Evolutionary conservation across 2,329 filamentous ascomycete species (phyloP), one percentile per base, ranked within the genome.

Genomic region (Zarea fungicola): DNA sequence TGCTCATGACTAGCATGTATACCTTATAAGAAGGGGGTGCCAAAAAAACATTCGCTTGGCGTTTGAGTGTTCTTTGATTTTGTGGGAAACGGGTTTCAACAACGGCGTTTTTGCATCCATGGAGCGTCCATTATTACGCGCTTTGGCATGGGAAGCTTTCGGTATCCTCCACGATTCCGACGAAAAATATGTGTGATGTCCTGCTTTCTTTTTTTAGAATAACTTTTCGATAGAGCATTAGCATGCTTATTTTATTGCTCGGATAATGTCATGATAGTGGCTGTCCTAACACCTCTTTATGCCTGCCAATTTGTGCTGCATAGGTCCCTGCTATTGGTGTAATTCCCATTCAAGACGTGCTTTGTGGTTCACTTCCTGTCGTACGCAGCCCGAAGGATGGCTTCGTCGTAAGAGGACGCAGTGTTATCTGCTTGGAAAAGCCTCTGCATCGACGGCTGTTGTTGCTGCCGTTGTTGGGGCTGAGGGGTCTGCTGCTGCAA

Each of bases 1-100:
- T 55, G 48, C 18, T 22, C 32, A 41, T 40, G 48, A 31, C 40
- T 32, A 42, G 23, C 7, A 22, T 28, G 44, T 31, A 19, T 47
- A n/a, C 36, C 5, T 7, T 29, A 6, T 8, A 18, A 21, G 25
- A 25, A 34, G 21, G 22, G 16, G 29, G 37, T 35, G 29, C 21
- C 11, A 21, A 19, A 21, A 14, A 41, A 35, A 41, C 29, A 48
- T 48, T 42, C 48, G 44, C 44, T 63, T 57, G 72, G 71, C 72
- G 71, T 74, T 73, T 55, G 56, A 57, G 60, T 37, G 31, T 43
- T 39, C 37, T 42, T 49, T 25, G 13, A 32, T 31, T 49, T 64
- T 44, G 46, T 56, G 55, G 65, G 60, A 65, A 70, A 73, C 61
- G 66, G 70, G 73, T 76, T 77, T 77, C 74, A 77, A 77, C 74